phyloP scores from a whole-genome alignment of 305 asterid genomes.

The Monarda citriodora region DNA sequence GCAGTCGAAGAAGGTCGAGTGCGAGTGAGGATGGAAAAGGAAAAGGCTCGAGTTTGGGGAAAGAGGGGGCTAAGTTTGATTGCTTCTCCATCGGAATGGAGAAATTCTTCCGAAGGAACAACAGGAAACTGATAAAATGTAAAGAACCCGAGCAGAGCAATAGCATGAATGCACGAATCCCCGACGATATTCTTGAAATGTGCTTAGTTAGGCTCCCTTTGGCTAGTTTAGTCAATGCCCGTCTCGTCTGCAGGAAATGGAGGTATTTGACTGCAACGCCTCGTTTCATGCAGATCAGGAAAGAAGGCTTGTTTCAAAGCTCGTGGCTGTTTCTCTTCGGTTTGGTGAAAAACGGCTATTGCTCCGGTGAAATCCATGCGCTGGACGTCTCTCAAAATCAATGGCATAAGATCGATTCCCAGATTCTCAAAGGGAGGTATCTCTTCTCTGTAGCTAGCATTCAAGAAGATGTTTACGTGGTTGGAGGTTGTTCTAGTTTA shows the following conservation, averaged over 20 bases:
- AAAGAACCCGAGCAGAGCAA: constrained; percentile 32
- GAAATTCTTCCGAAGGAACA: constrained; percentile 64
- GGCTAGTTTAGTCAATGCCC: constrained; percentile 77
- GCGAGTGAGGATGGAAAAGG: constrained; percentile 72
- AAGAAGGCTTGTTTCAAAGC: constrained; percentile 66
- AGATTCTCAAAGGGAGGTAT: constrained; percentile 69
- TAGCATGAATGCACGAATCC: constrained; percentile 63
- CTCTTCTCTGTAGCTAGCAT: constrained; percentile 75
- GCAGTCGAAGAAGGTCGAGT: constrained; percentile 67
- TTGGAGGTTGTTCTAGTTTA: constrained; percentile 97
- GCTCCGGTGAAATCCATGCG: constrained; percentile 91
- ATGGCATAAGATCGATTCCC: constrained; percentile 88
- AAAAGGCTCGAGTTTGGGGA: constrained; percentile 54
- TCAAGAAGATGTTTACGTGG: constrained; percentile 62
- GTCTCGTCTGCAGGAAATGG: constrained; percentile 96
- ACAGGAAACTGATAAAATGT: constrained; percentile 42
- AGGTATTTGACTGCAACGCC: constrained; percentile 62
- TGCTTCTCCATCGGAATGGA: constrained; percentile 82
- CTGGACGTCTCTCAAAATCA: constrained; percentile 64
- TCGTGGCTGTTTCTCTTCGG: constrained; percentile 93
- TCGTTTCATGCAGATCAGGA: constrained; percentile 79
- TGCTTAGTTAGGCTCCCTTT: constrained; percentile 89
- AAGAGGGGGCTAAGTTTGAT: constrained; percentile 56
- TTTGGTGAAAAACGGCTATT: constrained; percentile 71
- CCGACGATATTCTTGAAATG: constrained; percentile 89